phyloP scores from a whole-genome alignment of 1,284 basidiomycete species.

The Ustilago bromivora region DNA sequence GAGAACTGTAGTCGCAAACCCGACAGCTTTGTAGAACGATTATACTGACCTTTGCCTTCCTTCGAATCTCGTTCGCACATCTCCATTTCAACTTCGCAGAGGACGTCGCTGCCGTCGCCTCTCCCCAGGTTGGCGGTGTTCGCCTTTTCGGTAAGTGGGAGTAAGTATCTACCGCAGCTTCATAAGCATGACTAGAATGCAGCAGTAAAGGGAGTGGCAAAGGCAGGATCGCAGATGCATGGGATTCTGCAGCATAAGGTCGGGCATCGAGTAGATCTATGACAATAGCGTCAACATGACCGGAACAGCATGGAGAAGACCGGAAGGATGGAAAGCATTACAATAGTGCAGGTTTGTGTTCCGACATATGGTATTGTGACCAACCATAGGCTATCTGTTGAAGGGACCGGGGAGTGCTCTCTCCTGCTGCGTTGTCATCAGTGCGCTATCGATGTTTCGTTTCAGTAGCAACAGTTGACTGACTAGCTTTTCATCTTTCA shows the following conservation, averaged over 20 bases:
- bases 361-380: not conserved
- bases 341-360: not conserved
- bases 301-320: not conserved
- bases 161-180: conserved; percentile 47
- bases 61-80: conserved; percentile 13
- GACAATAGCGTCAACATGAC: not conserved
- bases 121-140: conserved; percentile 66
- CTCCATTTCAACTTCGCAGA: conserved; percentile 49
- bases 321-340: not conserved
- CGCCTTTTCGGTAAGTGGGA: conserved; percentile 69
- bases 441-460: not conserved
- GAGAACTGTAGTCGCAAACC: conserved; percentile 21
- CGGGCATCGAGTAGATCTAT: not conserved
- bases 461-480: conserved; percentile 10
- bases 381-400: not conserved
- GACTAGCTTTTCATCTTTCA: conserved; percentile 9
- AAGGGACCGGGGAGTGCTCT: not conserved
- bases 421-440: not conserved
- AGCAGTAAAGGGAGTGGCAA: conserved; percentile 12
- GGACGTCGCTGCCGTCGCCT: conserved; percentile 65
- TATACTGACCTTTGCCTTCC: conserved; percentile 34
- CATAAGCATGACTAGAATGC: conserved; percentile 3
- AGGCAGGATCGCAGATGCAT: not conserved
- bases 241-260: not conserved
- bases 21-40: not conserved